Percentiles rank a stretch among this genome's conserved stretches.
phyloP scores from a whole-genome alignment of 2,329 filamentous ascomycete genomes.

The Alternaria brassicicola region DNA sequence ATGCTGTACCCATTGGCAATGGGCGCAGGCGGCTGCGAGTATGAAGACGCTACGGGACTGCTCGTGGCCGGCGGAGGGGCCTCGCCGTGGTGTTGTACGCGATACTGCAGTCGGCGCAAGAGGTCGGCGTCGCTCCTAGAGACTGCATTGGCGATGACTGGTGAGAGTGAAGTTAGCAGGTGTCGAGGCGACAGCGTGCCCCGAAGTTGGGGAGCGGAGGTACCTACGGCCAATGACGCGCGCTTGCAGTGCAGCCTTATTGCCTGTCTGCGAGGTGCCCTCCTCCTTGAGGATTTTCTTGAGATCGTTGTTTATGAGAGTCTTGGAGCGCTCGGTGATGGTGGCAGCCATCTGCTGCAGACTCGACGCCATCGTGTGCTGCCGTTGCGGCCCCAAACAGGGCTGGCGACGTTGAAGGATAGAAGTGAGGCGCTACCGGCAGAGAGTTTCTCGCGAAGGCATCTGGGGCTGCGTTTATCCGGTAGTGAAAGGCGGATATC shows the following conservation, averaged over 20 bases:
- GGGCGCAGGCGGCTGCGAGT: conserved; percentile 24
- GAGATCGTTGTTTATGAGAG: conserved; percentile 68
- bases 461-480: conserved; percentile 8
- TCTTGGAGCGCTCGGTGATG: conserved; percentile 57
- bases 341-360: conserved; percentile 50
- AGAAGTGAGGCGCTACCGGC: conserved; percentile 21
- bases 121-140: conserved; percentile 40
- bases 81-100: conserved; percentile 50
- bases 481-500: conserved; percentile 15
- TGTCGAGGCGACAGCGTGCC: conserved; percentile 3
- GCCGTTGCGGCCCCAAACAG: conserved; percentile 7
- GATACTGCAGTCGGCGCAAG: conserved; percentile 49
- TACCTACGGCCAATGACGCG: conserved; percentile 79
- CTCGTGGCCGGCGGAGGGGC: conserved; percentile 36
- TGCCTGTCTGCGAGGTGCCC: conserved; percentile 72
- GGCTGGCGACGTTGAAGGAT: conserved; percentile 7
- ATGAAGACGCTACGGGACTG: conserved; percentile 26
- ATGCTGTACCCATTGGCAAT: conserved; percentile 30
- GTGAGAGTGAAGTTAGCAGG: conserved; percentile 29
- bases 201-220: conserved; percentile 9
- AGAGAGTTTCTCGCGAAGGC: conserved; percentile 15
- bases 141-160: conserved; percentile 50
- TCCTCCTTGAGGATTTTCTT: conserved; percentile 78
- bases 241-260: conserved; percentile 81
- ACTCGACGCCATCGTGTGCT: conserved; percentile 40